Base-by-base conservation (phyloP, 805 yeast genomes). In the Candida broadrunensis region DNA sequence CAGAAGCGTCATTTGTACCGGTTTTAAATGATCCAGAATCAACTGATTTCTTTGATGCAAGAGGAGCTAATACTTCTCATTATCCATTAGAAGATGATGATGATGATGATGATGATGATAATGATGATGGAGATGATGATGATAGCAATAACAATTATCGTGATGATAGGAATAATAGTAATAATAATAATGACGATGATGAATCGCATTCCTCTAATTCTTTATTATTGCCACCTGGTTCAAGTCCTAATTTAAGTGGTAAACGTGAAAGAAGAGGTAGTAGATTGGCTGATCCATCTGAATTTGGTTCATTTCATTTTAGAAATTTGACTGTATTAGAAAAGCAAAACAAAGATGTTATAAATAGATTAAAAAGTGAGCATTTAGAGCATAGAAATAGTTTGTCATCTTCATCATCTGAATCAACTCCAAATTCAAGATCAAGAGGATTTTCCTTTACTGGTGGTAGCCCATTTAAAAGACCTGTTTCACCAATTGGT, bases 281-380 rank as follows among this genome's bases (percentile, higher is more conserved):
- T 47, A 75, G 87, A 49, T 60, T 88, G 45, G 84, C 83, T 38
- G 91, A 85, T 42, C 75, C 84, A 2, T 66, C 70, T 18, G 91
- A 91, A 53, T 93, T 93, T 74, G 99, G 99, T 0, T 83, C 93
- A 3, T 93, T 93, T 61, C 83, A 87, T 44, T 93, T 87, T 64
- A 74, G 97, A 49, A 93, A 93, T 58, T 66, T 93, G 46, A 83
- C 91, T 4, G 93, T 93, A 5, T 73, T 95, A 41, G 98, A 93
- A 51, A 86, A 85, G 52, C 97, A 96, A 7, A 93, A 93, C 56
- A 88, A 88, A 55, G 97, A 90, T 63, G 90, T 86, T 12, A 88
- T 93, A 47, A 86, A 87, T 54, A 70, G 96, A 47, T 75, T 93
- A 56, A 86, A 89, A 54, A 83, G 74, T 23, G 98, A 91, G 58